Evolutionary conservation across 768 basidiomycete species (phyloP).

Genomic region (Tricholoma sp.): DNA sequence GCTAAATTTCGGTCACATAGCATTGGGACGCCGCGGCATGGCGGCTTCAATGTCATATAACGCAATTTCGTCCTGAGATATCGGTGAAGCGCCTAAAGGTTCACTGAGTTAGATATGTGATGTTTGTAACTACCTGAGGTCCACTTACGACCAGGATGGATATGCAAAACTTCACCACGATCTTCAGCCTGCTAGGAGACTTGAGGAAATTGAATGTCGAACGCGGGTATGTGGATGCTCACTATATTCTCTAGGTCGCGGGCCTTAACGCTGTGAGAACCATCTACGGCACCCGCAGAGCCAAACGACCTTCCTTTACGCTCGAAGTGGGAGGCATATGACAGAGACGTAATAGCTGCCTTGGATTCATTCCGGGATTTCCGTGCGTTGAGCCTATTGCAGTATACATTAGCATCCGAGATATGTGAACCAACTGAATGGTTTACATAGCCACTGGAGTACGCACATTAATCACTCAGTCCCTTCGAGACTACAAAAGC

Average conservation of each 20-base stretch:
- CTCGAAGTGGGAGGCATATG: not conserved
- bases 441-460: too few relatives aligned
- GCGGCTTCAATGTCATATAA: too few relatives aligned
- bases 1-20: too few relatives aligned
- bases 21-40: too few relatives aligned
- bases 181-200: not conserved
- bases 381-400: too few relatives aligned
- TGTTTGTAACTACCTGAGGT: not conserved
- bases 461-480: too few relatives aligned
- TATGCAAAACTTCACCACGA: not conserved
- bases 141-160: not conserved
- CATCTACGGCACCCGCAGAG: not conserved
- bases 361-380: not conserved
- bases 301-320: not conserved
- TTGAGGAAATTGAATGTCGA: not conserved
- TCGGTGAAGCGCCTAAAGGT: too few relatives aligned
- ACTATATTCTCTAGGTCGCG: not conserved
- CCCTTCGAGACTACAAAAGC: too few relatives aligned
- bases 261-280: not conserved
- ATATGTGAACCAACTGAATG: too few relatives aligned
- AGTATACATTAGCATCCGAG: too few relatives aligned
- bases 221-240: not conserved
- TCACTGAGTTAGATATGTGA: too few relatives aligned
- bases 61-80: too few relatives aligned
- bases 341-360: not conserved